These are phyloP conservation scores for Amaranthus cruentus DNA, from an alignment of 148 eudicot species.

Conservation along the genomic window DNA sequence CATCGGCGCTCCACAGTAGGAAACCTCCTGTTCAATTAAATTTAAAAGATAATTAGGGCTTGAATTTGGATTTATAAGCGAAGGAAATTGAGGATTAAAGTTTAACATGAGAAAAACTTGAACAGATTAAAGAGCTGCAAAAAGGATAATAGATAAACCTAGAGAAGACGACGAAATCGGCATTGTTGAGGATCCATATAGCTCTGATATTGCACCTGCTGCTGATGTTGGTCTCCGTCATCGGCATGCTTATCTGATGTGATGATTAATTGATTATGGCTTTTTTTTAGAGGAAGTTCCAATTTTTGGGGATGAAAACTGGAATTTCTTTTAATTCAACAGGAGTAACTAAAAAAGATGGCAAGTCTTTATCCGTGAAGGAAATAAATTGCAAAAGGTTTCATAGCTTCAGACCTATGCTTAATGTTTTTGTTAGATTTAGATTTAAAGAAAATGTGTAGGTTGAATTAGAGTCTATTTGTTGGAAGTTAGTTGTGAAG, in stretches of 20 bases:
- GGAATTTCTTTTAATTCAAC: too few species aligned
- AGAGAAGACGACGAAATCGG: constrained; percentile 67
- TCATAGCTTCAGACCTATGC: too few species aligned
- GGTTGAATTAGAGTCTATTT: too few species aligned
- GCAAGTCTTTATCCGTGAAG: too few species aligned
- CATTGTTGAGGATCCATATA: constrained; percentile 88
- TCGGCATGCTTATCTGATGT: constrained; percentile 9
- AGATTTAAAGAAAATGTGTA: too few species aligned
- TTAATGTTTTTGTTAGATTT: too few species aligned
- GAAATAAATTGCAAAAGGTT: too few species aligned
- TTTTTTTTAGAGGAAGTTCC: too few species aligned
- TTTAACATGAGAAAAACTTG: neutral
- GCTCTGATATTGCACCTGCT: constrained; percentile 66
- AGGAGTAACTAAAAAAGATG: too few species aligned
- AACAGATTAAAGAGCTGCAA: neutral
- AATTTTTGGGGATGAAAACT: too few species aligned
- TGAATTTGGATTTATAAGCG: too few species aligned
- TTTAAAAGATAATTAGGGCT: neutral
- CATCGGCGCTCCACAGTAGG: constrained; percentile 85
- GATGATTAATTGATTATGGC: neutral
- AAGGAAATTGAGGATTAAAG: neutral
- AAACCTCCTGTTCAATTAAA: constrained; percentile 61
- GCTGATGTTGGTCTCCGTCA: constrained; percentile 8
- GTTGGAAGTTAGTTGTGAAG: too few species aligned
- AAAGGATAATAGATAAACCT: constrained; percentile 36